Evolutionary conservation across 495 filamentous ascomycete species (phyloP).

Genomic region (Apodospora peruviana): DNA sequence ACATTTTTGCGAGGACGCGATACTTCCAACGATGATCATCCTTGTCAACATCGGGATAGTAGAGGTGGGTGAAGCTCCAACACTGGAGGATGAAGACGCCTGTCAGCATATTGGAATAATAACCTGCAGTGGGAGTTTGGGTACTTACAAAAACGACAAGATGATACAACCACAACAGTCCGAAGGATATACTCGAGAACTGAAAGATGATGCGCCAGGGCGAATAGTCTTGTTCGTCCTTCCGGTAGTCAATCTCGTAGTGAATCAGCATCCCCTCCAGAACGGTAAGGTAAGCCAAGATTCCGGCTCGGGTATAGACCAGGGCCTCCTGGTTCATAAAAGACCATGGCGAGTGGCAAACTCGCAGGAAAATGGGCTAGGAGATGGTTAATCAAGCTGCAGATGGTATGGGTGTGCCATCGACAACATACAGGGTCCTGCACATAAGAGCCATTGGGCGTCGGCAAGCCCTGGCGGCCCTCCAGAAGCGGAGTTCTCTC

Average conservation of each 20-base stretch:
- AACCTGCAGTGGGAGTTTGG: not conserved
- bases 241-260: conserved; percentile 27
- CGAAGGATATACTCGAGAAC: conserved; percentile 40
- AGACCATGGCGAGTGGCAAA: conserved; percentile 47
- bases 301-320: conserved; percentile 29
- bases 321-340: conserved; percentile 38
- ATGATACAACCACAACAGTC: conserved; percentile 40
- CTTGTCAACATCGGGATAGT: conserved; percentile 32
- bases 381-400: conserved; percentile 7
- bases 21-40: conserved; percentile 19
- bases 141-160: conserved; percentile 34
- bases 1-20: conserved; percentile 26
- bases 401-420: not conserved
- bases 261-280: conserved; percentile 32
- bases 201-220: conserved; percentile 41
- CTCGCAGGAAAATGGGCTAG: conserved; percentile 44
- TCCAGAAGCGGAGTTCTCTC: conserved; percentile 9
- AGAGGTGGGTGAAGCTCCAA: conserved; percentile 47
- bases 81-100: conserved; percentile 7
- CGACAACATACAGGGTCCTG: conserved; percentile 28
- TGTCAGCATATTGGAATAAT: not conserved
- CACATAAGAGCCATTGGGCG: conserved; percentile 8
- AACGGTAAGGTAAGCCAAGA: conserved; percentile 41
- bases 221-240: conserved; percentile 23
- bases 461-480: too few species aligned